Evolutionary conservation across 371 early-diverging fungal genomes (phyloP).

Genomic region (Rhizomucor pusillus): DNA sequence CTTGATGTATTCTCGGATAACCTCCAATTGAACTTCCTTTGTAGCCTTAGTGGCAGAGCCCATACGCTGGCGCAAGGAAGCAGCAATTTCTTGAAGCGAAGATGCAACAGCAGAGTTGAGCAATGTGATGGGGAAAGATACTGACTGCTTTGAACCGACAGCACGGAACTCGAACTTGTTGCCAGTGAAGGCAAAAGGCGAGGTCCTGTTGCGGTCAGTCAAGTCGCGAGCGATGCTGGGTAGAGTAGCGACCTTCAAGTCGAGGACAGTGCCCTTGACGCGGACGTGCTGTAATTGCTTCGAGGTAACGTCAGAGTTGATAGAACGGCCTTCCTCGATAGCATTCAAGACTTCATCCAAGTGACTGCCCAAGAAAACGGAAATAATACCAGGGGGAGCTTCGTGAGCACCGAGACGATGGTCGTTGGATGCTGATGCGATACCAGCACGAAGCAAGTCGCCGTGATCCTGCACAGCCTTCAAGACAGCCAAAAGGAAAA

Average conservation of each 20-base stretch:
- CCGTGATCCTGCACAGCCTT: constrained; percentile 87
- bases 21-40: constrained; percentile 83
- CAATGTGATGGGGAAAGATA: constrained; percentile 92
- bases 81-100: constrained; percentile 73
- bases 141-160: constrained; percentile 97
- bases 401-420: constrained; percentile 98
- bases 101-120: constrained; percentile 93
- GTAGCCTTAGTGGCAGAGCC: constrained; percentile 77
- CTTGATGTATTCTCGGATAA: constrained; percentile 82
- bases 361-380: constrained; percentile 95
- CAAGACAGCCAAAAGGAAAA: constrained; percentile 88
- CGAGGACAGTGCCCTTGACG: constrained; percentile 92
- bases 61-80: constrained; percentile 69
- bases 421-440: constrained; percentile 93
- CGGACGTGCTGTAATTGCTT: constrained; percentile 86
- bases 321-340: constrained; percentile 82
- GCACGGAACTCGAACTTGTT: constrained; percentile 99
- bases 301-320: constrained; percentile 75
- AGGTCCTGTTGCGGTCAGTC: constrained; percentile 98
- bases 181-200: constrained; percentile 98
- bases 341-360: constrained; percentile 90
- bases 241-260: constrained; percentile 91
- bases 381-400: constrained; percentile 97
- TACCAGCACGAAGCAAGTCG: constrained; percentile 72
- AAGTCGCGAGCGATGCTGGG: constrained; percentile 93